phyloP scores from a whole-genome alignment of 176 grass and related monocot genomes.

The Poa annua region DNA sequence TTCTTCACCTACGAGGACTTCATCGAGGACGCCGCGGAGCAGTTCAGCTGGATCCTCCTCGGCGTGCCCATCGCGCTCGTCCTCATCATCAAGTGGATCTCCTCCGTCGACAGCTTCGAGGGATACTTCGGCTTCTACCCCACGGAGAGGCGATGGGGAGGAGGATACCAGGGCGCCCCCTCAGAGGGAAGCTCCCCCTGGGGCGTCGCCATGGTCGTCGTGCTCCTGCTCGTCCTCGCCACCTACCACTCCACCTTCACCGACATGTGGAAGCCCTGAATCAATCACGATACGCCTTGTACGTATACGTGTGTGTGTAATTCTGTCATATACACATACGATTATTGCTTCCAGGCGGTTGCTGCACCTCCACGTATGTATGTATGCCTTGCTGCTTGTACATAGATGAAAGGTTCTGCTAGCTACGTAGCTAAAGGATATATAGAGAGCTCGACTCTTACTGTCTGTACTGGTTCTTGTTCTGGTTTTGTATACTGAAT shows the following conservation, averaged over 20 bases:
- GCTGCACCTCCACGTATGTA: background rate
- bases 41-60: conserved; percentile 74
- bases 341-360: conserved; percentile 6
- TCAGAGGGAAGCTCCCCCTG: conserved; percentile 72
- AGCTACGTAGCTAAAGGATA: background rate
- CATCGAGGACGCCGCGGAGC: conserved; percentile 68
- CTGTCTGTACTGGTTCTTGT: background rate
- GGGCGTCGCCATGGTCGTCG: conserved; percentile 75
- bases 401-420: conserved; percentile 19
- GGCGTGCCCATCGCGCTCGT: conserved; percentile 68
- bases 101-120: conserved; percentile 77
- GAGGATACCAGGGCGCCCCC: conserved; percentile 17
- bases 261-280: conserved; percentile 91
- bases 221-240: conserved; percentile 77
- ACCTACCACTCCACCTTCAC: conserved; percentile 70
- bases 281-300: background rate
- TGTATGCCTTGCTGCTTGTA: background rate
- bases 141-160: conserved; percentile 38
- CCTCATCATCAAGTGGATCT: conserved; percentile 84
- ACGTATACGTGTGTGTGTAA: background rate
- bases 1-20: conserved; percentile 82
- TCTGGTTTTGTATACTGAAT: conserved; percentile 19
- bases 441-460: conserved; percentile 22
- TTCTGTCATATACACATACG: background rate
- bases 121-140: conserved; percentile 61